A percentile compares a stretch with the other conserved stretches of the same genome.
These are phyloP conservation scores for Spatholobus suberectus DNA, from an alignment of 306 rosid genomes.

Conservation along the genomic window DNA sequence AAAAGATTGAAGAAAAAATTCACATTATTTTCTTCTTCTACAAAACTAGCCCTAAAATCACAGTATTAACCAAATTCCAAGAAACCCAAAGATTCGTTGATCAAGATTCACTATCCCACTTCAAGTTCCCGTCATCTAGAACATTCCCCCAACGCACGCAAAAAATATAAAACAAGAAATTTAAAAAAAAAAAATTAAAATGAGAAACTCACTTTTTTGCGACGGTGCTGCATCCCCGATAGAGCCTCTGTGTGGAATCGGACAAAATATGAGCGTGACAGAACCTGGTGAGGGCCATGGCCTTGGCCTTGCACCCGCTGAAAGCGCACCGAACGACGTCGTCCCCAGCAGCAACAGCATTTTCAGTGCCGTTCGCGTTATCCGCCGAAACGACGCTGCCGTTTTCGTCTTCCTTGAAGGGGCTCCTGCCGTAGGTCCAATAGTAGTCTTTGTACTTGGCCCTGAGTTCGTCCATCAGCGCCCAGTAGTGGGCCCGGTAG, in stretches of 20 bases:
- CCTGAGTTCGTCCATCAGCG: slow-evolving; percentile 66
- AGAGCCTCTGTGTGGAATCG: slow-evolving; percentile 55
- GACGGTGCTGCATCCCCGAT: slow-evolving; percentile 43
- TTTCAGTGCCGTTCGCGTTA: slow-evolving; percentile 37
- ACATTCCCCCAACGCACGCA: not conserved
- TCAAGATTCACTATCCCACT: not conserved
- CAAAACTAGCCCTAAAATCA: no score
- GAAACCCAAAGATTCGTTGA: no score
- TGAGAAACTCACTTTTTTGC: slow-evolving; percentile 44
- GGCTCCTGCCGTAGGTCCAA: slow-evolving; percentile 79
- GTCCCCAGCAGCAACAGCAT: slow-evolving; percentile 41
- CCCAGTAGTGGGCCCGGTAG: slow-evolving; percentile 64
- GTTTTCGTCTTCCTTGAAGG: slow-evolving; percentile 62
- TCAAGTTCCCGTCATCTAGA: not conserved
- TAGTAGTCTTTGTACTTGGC: slow-evolving; percentile 59
- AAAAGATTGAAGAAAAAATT: no score
- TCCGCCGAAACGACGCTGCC: slow-evolving; percentile 31
- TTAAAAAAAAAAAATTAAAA: not conserved
- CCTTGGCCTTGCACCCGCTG: slow-evolving; percentile 50
- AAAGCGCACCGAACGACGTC: slow-evolving; percentile 49
- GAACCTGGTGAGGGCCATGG: slow-evolving; percentile 54
- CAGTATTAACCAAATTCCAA: no score
- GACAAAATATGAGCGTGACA: slow-evolving; percentile 54
- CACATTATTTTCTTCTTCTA: no score
- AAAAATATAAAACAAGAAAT: not conserved